These are phyloP conservation scores for Tetrapisispora iriomotensis DNA, from an alignment of 805 yeast genomes.

Conservation along the genomic window DNA sequence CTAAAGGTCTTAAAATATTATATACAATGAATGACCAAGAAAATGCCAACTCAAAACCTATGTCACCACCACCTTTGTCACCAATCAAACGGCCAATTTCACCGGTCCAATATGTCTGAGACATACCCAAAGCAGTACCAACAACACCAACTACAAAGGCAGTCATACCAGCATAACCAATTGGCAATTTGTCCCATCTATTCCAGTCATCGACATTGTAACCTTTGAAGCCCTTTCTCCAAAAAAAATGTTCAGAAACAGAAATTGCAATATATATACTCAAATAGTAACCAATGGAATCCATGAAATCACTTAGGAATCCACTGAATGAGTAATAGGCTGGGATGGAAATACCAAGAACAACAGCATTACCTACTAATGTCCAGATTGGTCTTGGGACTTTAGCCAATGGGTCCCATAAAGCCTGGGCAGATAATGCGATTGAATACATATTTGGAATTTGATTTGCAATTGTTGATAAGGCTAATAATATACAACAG, in stretches of 20 bases:
- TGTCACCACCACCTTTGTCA: slow-evolving; percentile 36
- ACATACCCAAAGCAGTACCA: slow-evolving; percentile 81
- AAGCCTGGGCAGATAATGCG: slow-evolving; percentile 75
- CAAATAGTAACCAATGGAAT: slow-evolving; percentile 82
- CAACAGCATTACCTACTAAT: slow-evolving; percentile 56
- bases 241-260: slow-evolving; percentile 72
- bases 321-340: slow-evolving; percentile 64
- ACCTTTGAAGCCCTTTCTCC: slow-evolving; percentile 51
- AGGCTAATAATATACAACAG: slow-evolving; percentile 71
- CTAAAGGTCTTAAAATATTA: slow-evolving; percentile 53
- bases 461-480: slow-evolving; percentile 83
- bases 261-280: slow-evolving; percentile 72
- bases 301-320: slow-evolving; percentile 83
- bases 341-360: slow-evolving; percentile 81
- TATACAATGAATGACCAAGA: slow-evolving; percentile 58
- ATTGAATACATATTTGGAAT: slow-evolving; percentile 89
- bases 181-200: slow-evolving; percentile 49
- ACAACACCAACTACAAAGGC: slow-evolving; percentile 78
- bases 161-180: slow-evolving; percentile 66
- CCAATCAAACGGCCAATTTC: slow-evolving; percentile 54
- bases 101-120: slow-evolving; percentile 76
- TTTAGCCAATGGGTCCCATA: slow-evolving; percentile 60
- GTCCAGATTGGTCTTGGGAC: slow-evolving; percentile 84
- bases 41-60: slow-evolving; percentile 74
- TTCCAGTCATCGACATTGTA: slow-evolving; percentile 56